Evolutionary conservation across 352 stramenopile genomes (phyloP), one percentile per base, ranked within the genome.

Genomic region (Phytophthora idaei): DNA sequence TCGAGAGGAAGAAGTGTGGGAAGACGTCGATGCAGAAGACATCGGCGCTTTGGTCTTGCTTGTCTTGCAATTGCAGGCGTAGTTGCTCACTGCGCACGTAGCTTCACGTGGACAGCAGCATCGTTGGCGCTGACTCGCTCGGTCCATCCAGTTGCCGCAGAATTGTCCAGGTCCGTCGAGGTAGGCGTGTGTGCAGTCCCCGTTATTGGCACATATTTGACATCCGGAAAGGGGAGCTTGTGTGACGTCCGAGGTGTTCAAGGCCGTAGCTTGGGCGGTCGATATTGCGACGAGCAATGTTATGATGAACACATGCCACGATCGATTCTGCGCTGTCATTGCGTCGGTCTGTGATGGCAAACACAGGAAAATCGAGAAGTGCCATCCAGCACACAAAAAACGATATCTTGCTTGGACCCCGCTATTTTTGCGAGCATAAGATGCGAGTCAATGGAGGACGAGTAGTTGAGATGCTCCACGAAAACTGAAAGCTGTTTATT

Each of bases 141-240:
- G 56, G 31, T 77, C 70, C 28, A 75, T 44, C 70, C 70, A 77
- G 14, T 74, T 74, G 27, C 70, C 70, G 32, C 70, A 77, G 41
- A 74, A 77, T 25, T 77, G 60, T 11, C 70, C 70, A 17, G 56
- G 56, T 0, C 37, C 50, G 17, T 67, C 62, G 15, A 77, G 57
- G 48, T 77, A 77, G 27, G 66, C 70, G 48, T 71, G 70, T 11
- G 47, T 66, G 48, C 70, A 77, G 25, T 77, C 53, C 0, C 66
- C 66, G 4, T 12, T 42, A 3, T 44, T 31, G 8, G 66, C 66
- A 45, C 70, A 77, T 4, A 72, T 45, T 59, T 75, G 70, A 17
- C 70, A 77, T 1, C 70, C 70, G 1, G 71, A 75, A 14, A 66
- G 67, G 17, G 58, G 36, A 63, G 63, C 37, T 56, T 58, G 37